A percentile compares a stretch with the other conserved stretches of the same genome.
These are phyloP conservation scores for Spizellomyces punctatus DNA, from an alignment of 192 early-diverging fungal species.

Conservation along the genomic window DNA sequence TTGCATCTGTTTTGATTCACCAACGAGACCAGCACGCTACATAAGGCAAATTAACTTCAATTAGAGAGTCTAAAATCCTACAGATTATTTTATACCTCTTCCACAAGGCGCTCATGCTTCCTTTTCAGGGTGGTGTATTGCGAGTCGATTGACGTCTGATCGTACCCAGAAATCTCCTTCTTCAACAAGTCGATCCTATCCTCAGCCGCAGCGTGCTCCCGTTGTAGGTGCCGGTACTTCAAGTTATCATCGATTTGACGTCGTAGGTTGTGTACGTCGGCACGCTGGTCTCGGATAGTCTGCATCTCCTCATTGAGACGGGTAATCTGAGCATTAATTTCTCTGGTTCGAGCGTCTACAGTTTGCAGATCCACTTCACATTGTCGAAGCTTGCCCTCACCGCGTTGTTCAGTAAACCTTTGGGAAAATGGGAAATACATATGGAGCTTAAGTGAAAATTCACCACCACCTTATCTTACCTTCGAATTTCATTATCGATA, in stretches of 20 bases:
- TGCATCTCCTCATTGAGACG: constrained; percentile 41
- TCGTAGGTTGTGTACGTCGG: constrained; percentile 32
- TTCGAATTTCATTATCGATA: constrained; percentile 35
- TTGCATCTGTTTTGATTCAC: constrained; percentile 83
- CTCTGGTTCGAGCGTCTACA: constrained; percentile 28
- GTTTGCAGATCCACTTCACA: constrained; percentile 21
- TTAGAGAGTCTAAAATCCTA: not conserved
- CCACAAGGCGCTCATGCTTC: constrained; percentile 37
- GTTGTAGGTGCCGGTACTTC: constrained; percentile 50
- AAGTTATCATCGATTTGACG: constrained; percentile 51
- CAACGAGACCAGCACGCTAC: constrained; percentile 61
- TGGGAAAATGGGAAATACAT: not conserved
- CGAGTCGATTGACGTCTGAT: constrained; percentile 28
- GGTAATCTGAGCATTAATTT: constrained; percentile 43
- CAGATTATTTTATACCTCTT: constrained; percentile 29
- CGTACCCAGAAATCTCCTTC: constrained; percentile 38
- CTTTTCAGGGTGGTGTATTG: constrained; percentile 37
- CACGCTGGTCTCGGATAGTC: constrained; percentile 26
- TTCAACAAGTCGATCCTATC: constrained; percentile 43
- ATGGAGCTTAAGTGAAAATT: constrained; percentile 12
- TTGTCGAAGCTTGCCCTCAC: constrained; percentile 19
- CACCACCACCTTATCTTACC: constrained; percentile 13
- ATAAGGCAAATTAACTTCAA: not conserved
- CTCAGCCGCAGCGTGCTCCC: constrained; percentile 30
- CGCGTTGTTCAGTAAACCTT: constrained; percentile 27